Base-by-base conservation (phyloP, 768 basidiomycete species). In the Trametes meyenii region DNA sequence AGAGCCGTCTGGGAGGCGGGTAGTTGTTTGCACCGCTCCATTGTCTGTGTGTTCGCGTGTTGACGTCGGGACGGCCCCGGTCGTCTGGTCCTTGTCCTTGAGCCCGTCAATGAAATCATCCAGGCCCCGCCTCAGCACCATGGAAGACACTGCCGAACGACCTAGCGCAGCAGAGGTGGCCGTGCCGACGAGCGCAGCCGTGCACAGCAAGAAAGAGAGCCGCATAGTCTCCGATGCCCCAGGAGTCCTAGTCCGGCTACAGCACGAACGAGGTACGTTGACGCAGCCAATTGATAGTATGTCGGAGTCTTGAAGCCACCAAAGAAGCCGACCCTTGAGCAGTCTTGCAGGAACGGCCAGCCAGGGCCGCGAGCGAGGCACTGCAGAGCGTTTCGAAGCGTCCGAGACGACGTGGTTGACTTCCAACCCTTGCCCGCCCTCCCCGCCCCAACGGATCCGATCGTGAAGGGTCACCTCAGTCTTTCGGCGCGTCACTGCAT, bases 361-460 rank as follows among this genome's bases (percentile, higher is more conserved):
- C 60, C 60, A 55, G 60, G 60, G 60, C 60, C 50, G 51, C 16
- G 38, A 5, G 39, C 5, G 8, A 19, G 45, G 16, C 21, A 19
- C 19, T 21, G 50, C 17, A 33, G 50, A 17, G 42, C 26, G 58
- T 44, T 12, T 17, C 13, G 55, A 55, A 45, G 55, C 39, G 44
- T 17, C 19, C n/a, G n/a, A n/a, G n/a, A n/a, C n/a, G 44, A 12
- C 42, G 35, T 49, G 45, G 60, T 61, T 61, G 43, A 48, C 58
- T 54, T 61, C 45, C 46, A 49, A 42, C 23, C 44, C 24, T 5
- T 46, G 1, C 21, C 43, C n/a, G 43, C 21, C 21, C 39, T 40
- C 39, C 39, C 14, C 12, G 39, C 12, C 39, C 2, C 39, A 5
- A 3, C 5, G 39, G 17, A 40, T 40, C 12, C 39, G 12, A 40